Evolutionary conservation across 2,329 filamentous ascomycete species (phyloP), one percentile per base, ranked within the genome.

Genomic region (Fusarium sp.): DNA sequence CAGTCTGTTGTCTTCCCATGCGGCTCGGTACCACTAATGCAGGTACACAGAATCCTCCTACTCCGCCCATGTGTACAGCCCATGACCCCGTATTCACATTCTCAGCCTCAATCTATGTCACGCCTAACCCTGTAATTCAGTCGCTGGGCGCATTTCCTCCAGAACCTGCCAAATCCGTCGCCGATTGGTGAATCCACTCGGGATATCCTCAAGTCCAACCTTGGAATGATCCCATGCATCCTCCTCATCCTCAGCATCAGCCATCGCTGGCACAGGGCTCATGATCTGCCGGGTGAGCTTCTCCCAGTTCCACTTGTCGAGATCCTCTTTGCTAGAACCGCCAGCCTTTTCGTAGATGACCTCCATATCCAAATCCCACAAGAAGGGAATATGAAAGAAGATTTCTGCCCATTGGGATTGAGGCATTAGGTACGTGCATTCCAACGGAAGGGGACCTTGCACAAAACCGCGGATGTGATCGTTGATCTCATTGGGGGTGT

Each of bases 121-220:
- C 9, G 16, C 6, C 7, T 51, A 9, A 2, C 10, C 44, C 2
- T 10, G 18, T 2, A 19, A 6, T 7, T n/a, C 4, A n/a, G 23
- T 12, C 3, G 6, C 16, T 0, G 31, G 41, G 18, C 13, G 14
- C 46, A 62, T 53, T 2, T 62, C 55, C 4, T 52, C 25, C 1
- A 62, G 4, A 2, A 60, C 42, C 34, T 60, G 59, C 59, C 59
- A 62, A 2, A 60, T 62, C 10, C 59, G 26, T 16, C 55, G 59
- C 3, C 59, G 59, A 37, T 62, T 62, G 1, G 21, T 25, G 0
- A 62, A 21, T 4, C 54, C 46, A 11, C 23, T 45, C 1, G 59
- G 34, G 3, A 59, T n/a, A 18, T 59, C 31, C 7, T 62, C 0
- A 4, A 62, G 41, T 4, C 34, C 55, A 7, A 48, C 34, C 7